A percentile compares a stretch with the other conserved stretches of the same genome.
phyloP scores from a whole-genome alignment of 257 asterid species.

The Gynochthodes officinalis region DNA sequence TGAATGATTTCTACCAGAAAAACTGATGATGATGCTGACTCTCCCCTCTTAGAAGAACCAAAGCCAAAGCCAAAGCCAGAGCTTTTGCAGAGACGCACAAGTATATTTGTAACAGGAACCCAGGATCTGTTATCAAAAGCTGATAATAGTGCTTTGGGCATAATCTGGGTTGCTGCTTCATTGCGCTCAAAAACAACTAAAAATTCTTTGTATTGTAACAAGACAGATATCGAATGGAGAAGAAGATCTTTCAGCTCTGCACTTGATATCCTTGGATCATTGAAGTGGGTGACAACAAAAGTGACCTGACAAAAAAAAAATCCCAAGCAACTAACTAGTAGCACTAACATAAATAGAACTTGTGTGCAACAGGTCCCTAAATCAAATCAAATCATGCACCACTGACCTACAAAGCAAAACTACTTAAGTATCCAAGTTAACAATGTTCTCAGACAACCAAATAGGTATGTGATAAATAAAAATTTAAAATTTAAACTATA shows the following conservation, averaged over 20 bases:
- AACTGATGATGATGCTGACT: slow-evolving; percentile 78
- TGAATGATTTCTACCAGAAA: slow-evolving; percentile 53
- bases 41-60: slow-evolving; percentile 74
- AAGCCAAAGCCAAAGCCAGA: slow-evolving; percentile 84
- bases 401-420: not conserved
- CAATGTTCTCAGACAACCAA: not conserved
- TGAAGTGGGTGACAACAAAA: slow-evolving; percentile 76
- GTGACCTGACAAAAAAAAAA: slow-evolving; percentile 58
- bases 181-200: slow-evolving; percentile 84
- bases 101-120: slow-evolving; percentile 88
- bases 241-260: slow-evolving; percentile 92
- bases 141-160: slow-evolving; percentile 83
- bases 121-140: slow-evolving; percentile 92
- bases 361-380: not conserved
- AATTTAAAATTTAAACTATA: not conserved
- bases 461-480: not conserved
- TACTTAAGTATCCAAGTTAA: not conserved
- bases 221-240: slow-evolving; percentile 85
- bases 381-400: not conserved
- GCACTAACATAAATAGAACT: not conserved
- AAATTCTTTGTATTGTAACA: slow-evolving; percentile 82
- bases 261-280: slow-evolving; percentile 88
- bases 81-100: slow-evolving; percentile 77
- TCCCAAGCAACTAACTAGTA: not conserved
- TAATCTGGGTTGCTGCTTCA: slow-evolving; percentile 59